These are phyloP conservation scores for Simplicillium sp. DNA, from an alignment of 2,329 filamentous ascomycete genomes.

Conservation along the genomic window DNA sequence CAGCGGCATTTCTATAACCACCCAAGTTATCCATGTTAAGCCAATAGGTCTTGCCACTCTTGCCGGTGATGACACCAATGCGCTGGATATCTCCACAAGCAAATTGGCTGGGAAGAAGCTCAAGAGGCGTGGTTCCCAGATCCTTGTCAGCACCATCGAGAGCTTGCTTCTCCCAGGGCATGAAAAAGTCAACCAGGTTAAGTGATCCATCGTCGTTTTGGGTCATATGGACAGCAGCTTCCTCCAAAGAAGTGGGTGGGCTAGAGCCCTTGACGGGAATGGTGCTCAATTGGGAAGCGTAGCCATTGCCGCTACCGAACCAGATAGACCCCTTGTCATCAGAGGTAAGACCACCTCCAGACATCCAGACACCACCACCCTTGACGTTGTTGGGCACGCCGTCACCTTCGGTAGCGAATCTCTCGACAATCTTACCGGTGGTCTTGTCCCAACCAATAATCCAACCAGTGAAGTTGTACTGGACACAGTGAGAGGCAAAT, in stretches of 20 bases:
- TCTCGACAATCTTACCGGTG: conserved; percentile 24
- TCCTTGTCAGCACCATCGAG: conserved; percentile 42
- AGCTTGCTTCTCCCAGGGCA: conserved; percentile 41
- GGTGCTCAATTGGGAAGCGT: conserved; percentile 26
- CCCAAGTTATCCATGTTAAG: conserved; percentile 29
- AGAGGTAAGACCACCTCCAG: conserved; percentile 26
- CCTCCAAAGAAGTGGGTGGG: conserved; percentile 30
- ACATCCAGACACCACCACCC: conserved; percentile 35
- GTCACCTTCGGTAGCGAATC: conserved; percentile 29
- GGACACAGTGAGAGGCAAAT: conserved; percentile 46
- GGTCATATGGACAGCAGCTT: conserved; percentile 34
- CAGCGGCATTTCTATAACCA: conserved; percentile 25
- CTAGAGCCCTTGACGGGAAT: conserved; percentile 27
- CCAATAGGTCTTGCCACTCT: conserved; percentile 39
- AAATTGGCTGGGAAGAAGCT: conserved; percentile 30
- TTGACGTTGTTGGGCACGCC: conserved; percentile 25
- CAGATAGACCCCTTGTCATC: conserved; percentile 29
- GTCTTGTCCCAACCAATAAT: conserved; percentile 38
- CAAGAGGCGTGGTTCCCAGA: conserved; percentile 35
- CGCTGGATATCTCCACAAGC: conserved; percentile 31
- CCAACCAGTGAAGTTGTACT: conserved; percentile 46
- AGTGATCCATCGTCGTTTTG: conserved; percentile 30
- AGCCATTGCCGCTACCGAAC: conserved; percentile 28
- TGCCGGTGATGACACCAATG: conserved; percentile 40
- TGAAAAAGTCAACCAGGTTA: conserved; percentile 40